A percentile compares a stretch with the other conserved stretches of the same genome.
These are phyloP conservation scores for Amanita rimosa DNA, from an alignment of 768 basidiomycete genomes.

Conservation along the genomic window DNA sequence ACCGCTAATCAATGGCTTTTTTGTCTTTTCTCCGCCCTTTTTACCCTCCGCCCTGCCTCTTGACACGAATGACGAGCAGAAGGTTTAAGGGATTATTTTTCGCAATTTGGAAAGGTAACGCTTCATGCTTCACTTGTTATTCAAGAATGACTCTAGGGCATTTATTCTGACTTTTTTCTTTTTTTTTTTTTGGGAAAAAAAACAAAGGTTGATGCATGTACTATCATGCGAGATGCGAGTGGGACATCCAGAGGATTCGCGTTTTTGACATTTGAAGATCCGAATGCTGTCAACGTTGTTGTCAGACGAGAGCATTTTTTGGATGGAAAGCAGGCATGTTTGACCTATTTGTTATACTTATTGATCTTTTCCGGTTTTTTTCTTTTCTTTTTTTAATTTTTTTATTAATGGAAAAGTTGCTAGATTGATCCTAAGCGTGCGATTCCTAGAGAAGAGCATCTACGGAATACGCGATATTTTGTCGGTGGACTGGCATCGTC, in stretches of 20 bases:
- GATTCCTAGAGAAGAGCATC: constrained; percentile 73
- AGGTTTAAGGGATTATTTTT: constrained; percentile 60
- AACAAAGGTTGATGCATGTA: constrained; percentile 28
- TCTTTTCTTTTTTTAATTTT: too few species aligned
- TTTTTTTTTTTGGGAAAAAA: too few species aligned
- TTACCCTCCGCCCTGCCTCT: too few species aligned
- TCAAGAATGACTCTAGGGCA: not conserved
- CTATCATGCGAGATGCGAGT: constrained; percentile 74
- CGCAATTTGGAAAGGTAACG: constrained; percentile 64
- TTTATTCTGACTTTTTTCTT: constrained; percentile 5
- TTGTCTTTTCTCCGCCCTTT: constrained; percentile 12
- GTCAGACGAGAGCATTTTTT: constrained; percentile 56
- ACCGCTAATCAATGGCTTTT: constrained; percentile 25
- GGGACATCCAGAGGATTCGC: constrained; percentile 77
- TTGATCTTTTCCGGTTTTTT: too few species aligned
- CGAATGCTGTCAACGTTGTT: constrained; percentile 52
- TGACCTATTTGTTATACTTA: too few species aligned
- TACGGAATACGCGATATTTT: constrained; percentile 69
- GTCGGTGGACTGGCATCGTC: constrained; percentile 63
- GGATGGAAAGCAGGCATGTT: constrained; percentile 65
- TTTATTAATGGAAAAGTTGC: too few species aligned
- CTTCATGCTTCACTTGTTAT: constrained; percentile 6
- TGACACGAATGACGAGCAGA: constrained; percentile 24
- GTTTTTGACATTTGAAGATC: constrained; percentile 71
- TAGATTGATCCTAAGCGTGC: constrained; percentile 87